Conservation (phyloP, 306 rosid genomes). For the Cicer yamashitae region DNA sequence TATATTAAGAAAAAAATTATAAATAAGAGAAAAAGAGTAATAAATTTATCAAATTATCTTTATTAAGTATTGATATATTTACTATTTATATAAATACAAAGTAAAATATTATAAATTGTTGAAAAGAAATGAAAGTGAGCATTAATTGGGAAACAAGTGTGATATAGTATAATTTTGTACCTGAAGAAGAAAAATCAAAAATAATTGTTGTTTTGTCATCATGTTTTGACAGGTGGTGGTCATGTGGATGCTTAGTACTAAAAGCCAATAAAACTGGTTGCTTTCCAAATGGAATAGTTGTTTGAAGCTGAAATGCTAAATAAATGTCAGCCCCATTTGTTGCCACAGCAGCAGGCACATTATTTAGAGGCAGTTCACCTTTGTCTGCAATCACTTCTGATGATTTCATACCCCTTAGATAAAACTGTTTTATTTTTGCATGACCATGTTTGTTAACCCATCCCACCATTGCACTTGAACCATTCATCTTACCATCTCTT, state of each 20-base stretch:
- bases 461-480: conserved; percentile 97
- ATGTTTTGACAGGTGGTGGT: conserved; percentile 65
- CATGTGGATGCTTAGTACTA: conserved; percentile 66
- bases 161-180: conserved; percentile 12
- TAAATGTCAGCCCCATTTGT: conserved; percentile 85
- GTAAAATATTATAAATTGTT: no score
- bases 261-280: conserved; percentile 87
- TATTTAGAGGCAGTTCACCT: conserved; percentile 93
- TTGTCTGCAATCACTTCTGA: conserved; percentile 74
- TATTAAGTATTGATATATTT: no score
- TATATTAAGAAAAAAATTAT: no score
- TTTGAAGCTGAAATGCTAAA: conserved; percentile 87
- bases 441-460: conserved; percentile 86
- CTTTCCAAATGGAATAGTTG: conserved; percentile 55
- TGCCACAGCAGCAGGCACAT: conserved; percentile 80
- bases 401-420: conserved; percentile 72
- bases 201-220: conserved; percentile 64
- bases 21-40: no score
- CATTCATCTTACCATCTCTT: conserved; percentile 85
- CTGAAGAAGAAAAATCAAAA: conserved; percentile 87
- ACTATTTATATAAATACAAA: no score
- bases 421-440: conserved; percentile 83
- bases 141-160: no score
- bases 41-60: no score
- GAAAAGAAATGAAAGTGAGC: no score